Evolutionary conservation across 2,329 filamentous ascomycete genomes (phyloP), one percentile per base, ranked within the genome.

Genomic region (Claviceps arundinis): DNA sequence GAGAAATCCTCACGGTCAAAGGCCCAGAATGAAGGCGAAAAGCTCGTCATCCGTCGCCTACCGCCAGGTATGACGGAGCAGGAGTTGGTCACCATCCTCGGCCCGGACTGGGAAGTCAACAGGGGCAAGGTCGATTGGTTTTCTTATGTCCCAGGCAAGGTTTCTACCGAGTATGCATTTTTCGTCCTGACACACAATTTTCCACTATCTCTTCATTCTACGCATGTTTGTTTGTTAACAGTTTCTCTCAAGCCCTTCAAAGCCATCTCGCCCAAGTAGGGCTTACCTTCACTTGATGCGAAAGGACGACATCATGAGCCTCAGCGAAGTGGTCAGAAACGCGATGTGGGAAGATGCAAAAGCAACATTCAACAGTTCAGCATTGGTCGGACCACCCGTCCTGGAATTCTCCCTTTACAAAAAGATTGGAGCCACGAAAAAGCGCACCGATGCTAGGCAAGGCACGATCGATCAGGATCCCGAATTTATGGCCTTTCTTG

Each of bases 401-500:
- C 73, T 96, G 48, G 90, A 95, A 62, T 87, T 87, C 61, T 82
- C 90, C 17, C 80, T 85, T 1, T 95, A 90, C 70, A 87, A 88
- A 58, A 90, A 90, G 61, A 79, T 89, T 1, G 89, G 91, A 1
- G 80, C 80, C 54, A 79, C 76, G 38, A 88, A 87, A 65, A 80
- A 80, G 48, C 82, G 89, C 37, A 80, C 81, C 51, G 93, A 98
- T 71, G 81, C 82, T 50, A 83, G 90, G 14, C 88, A 95, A 65
- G 93, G 91, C 50, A 95, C 89, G 3, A 97, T 98, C 58, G 93
- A 98, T 61, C 89, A 95, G 64, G 93, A 98, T 62, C 82, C 88
- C 0, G 93, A 97, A 60, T 98, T 96, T 61, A 94, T 96, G 73
- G 82, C 84, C 26, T 98, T 97, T 65, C 76, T 98, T 7, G 87